A percentile compares a stretch with the other conserved stretches of the same genome.
These are phyloP conservation scores for Thalassiosira hispida DNA, from an alignment of 352 stramenopile genomes.

Conservation along the genomic window DNA sequence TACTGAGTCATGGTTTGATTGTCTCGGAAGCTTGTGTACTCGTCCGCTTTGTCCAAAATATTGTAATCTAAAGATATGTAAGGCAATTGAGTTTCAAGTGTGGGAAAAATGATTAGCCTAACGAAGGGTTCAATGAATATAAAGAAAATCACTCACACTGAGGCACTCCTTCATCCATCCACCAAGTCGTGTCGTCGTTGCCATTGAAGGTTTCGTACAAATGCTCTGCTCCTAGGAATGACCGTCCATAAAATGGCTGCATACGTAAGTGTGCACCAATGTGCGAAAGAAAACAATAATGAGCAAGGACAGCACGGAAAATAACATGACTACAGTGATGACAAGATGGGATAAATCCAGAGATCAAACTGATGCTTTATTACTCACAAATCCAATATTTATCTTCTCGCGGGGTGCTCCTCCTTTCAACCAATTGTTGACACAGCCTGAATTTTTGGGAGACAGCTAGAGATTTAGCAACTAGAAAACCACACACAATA, in stretches of 20 bases:
- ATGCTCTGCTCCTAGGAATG: conserved; percentile 14
- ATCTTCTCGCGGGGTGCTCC: conserved; percentile 29
- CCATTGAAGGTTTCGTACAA: conserved; percentile 20
- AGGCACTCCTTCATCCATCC: conserved; percentile 32
- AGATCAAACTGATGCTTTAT: too few relatives aligned
- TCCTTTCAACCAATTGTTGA: conserved; percentile 41
- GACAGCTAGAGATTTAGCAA: neutral
- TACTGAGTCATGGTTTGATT: conserved; percentile 42
- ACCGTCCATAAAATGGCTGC: conserved; percentile 50
- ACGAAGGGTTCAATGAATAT: too few relatives aligned
- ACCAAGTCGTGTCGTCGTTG: conserved; percentile 24
- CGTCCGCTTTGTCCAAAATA: conserved; percentile 18
- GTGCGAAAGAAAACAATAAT: neutral
- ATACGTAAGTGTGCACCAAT: neutral
- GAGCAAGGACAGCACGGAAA: too few relatives aligned
- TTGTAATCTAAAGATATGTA: conserved; percentile 33
- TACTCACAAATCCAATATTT: conserved; percentile 27
- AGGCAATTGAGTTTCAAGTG: neutral
- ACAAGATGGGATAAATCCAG: too few relatives aligned
- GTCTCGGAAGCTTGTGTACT: conserved; percentile 22
- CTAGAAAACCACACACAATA: too few relatives aligned
- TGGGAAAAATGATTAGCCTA: neutral
- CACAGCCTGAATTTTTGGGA: conserved; percentile 16
- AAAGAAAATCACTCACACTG: conserved; percentile 18
- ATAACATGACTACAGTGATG: too few relatives aligned